Evolutionary conservation across 1,139 yeast species (phyloP), one percentile per base, ranked within the genome.

Genomic region (Suhomyces terraborum): DNA sequence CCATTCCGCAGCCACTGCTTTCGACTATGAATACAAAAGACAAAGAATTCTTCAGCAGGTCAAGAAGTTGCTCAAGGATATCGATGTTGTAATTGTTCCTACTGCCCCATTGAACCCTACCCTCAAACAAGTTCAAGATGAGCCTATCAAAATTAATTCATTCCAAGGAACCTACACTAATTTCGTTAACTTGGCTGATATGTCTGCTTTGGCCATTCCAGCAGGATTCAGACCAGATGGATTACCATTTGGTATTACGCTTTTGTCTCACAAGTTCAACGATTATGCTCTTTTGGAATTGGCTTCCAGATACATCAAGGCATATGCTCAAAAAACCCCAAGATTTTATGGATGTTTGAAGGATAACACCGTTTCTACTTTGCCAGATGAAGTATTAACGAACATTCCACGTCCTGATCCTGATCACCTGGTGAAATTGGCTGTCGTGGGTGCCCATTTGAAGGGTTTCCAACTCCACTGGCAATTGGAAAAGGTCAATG

Each of bases 371-470:
- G 68, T 63, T 6, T 56, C 68, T 13, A 55, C 64, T 4, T 47
- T 64, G 21, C 63, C 59, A 13, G 73, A 70, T 45, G 67, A 62
- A 45, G 54, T 66, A 33, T 47, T 57, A 22, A 48, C 67, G 3
- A 64, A 75, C 4, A 67, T 86, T 41, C 71, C 73, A 3, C 41
- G 47, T 9, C 57, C 59, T 22, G 54, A 56, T 41, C 51, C 56
- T 10, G 50, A 52, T 3, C 46, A 58, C 41, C 62, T 62, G 33
- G 58, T 73, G 30, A 77, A 82, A 47, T 69, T 91, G 47, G 97
- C 97, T 1, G 98, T 91, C 25, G 98, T 93, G 35, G 98, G 98
- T 43, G 97, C 97, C 38, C 98, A 93, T 59, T 73, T 93, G 49
- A 73, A 80, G 46, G 97, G 96, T 1, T 79, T 88, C 73, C 91